Conservation (phyloP, 2,329 filamentous ascomycete genomes). For the Talaromyces sp. region DNA sequence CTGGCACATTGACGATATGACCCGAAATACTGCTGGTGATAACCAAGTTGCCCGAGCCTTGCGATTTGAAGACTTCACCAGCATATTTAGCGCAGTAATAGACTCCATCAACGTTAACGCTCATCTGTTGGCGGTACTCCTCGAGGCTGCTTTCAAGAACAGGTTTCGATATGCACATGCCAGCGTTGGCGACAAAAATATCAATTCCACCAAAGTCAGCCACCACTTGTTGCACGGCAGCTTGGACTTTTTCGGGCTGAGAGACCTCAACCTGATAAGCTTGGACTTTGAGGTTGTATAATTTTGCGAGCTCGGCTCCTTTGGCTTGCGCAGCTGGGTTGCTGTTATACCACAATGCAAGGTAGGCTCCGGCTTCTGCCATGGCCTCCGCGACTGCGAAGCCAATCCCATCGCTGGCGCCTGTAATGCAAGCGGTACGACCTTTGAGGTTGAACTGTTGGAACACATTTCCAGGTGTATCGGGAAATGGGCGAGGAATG, state of each 20-base stretch:
- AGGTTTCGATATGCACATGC: conserved; percentile 7
- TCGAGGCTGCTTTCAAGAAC: not conserved
- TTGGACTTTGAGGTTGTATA: not conserved
- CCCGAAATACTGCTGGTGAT: not conserved
- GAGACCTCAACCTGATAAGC: not conserved
- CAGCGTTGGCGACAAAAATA: conserved; percentile 35
- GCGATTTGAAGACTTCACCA: not conserved
- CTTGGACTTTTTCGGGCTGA: not conserved
- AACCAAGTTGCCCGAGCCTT: not conserved
- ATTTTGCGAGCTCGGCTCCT: not conserved
- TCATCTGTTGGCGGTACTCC: not conserved
- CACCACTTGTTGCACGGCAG: conserved; percentile 12
- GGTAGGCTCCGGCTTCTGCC: conserved; percentile 1
- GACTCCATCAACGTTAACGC: not conserved
- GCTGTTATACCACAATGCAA: not conserved
- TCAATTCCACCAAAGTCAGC: conserved; percentile 27
- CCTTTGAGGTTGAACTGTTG: not conserved
- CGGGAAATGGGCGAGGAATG: not conserved
- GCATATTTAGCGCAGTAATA: not conserved
- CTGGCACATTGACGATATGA: not conserved
- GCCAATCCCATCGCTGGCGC: not conserved
- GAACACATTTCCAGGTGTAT: not conserved
- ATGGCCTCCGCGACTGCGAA: not conserved
- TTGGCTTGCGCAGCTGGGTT: not conserved
- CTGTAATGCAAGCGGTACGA: not conserved